A percentile compares a stretch with the other conserved stretches of the same genome.
Conservation (phyloP, 2,329 filamentous ascomycete species). For the Ciborinia camelliae region DNA sequence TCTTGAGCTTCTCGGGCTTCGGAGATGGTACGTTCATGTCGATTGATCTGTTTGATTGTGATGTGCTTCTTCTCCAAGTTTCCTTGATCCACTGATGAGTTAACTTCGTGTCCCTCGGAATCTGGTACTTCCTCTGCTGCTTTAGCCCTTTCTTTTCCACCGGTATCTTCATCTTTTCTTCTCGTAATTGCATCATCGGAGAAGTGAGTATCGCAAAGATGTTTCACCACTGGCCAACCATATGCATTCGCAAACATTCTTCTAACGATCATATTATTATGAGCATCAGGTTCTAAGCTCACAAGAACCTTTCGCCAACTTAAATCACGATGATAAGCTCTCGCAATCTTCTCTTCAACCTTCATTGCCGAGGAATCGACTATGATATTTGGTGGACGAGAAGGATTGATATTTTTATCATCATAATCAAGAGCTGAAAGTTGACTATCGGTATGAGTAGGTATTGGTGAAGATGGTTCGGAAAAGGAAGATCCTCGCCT, state of each 20-base stretch:
- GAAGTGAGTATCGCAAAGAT: constrained; percentile 93
- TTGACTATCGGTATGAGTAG: constrained; percentile 43
- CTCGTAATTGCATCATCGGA: constrained; percentile 66
- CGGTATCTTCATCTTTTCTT: constrained; percentile 64
- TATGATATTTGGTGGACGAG: constrained; percentile 46
- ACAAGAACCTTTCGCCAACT: constrained; percentile 97
- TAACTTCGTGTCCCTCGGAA: constrained; percentile 64
- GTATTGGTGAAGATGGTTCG: constrained; percentile 22
- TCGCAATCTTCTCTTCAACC: constrained; percentile 95
- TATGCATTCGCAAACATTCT: constrained; percentile 97
- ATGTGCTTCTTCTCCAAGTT: not conserved
- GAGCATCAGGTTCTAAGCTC: constrained; percentile 90
- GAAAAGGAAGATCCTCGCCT: constrained; percentile 25
- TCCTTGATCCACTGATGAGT: constrained; percentile 26
- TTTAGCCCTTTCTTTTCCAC: constrained; percentile 66
- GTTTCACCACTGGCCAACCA: constrained; percentile 95
- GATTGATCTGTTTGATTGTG: constrained; percentile 33
- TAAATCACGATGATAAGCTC: constrained; percentile 87
- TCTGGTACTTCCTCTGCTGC: constrained; percentile 54
- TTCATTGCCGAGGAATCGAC: constrained; percentile 69
- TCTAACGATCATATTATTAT: constrained; percentile 97
- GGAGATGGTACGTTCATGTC: constrained; percentile 44
- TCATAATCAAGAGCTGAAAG: constrained; percentile 50
- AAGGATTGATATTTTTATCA: constrained; percentile 47
- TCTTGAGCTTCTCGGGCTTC: constrained; percentile 47